Percentiles rank a stretch among this genome's conserved stretches.
Conservation (phyloP, 345 rosid species). For the Citrus australasica region DNA sequence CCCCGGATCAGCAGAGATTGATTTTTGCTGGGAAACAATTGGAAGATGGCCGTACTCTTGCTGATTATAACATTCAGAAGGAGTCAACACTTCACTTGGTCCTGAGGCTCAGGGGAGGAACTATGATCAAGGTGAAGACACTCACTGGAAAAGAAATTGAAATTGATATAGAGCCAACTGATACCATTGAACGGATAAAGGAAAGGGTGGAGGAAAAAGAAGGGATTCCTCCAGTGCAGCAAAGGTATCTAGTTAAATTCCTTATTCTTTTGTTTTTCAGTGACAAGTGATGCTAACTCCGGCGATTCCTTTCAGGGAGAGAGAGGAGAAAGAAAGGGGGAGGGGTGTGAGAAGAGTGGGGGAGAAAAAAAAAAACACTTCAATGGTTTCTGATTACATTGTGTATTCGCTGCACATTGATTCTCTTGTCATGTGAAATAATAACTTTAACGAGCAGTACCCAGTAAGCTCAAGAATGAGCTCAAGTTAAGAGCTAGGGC, state of each 20-base stretch:
- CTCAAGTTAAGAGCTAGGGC: neutral
- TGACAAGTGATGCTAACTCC: neutral
- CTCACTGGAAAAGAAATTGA: conserved; percentile 95
- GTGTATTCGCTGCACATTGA: neutral
- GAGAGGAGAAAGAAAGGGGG: too few species aligned
- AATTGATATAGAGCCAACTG: conserved; percentile 91
- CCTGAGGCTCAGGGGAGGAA: conserved; percentile 91
- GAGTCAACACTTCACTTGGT: conserved; percentile 95
- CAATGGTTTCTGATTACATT: neutral
- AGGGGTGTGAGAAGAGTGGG: too few species aligned
- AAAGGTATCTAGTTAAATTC: conserved; percentile 42
- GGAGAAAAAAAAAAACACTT: neutral
- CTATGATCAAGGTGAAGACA: conserved; percentile 95
- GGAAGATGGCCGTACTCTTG: conserved; percentile 92
- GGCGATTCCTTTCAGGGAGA: neutral
- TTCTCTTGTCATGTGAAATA: neutral
- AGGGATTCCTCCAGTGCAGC: conserved; percentile 98
- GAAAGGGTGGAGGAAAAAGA: conserved; percentile 96
- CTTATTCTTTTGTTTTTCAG: neutral
- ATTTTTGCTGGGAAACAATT: conserved; percentile 94
- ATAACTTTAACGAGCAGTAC: neutral
- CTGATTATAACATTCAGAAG: conserved; percentile 89
- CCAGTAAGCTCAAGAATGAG: neutral
- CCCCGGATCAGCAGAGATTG: conserved; percentile 92
- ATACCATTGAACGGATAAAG: conserved; percentile 90